phyloP scores from a whole-genome alignment of 495 filamentous ascomycete genomes.

The Xylaria grammica region DNA sequence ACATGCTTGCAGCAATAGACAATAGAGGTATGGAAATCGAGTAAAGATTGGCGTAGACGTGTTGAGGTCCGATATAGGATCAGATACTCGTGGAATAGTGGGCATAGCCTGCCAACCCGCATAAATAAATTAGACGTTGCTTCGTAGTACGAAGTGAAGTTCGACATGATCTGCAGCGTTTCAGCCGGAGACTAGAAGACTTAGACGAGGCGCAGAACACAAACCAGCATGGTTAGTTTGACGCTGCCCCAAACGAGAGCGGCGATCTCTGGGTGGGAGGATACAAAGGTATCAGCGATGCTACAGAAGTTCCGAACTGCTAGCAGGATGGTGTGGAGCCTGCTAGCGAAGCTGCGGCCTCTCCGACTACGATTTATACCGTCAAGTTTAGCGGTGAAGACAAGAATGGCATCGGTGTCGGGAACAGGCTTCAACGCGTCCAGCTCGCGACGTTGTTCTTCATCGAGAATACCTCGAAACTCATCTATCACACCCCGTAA shows the following conservation, averaged over 20 bases:
- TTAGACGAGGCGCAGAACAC: neutral
- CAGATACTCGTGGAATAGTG: neutral
- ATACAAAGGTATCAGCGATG: constrained; percentile 41
- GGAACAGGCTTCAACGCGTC: neutral
- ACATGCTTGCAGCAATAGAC: constrained; percentile 10
- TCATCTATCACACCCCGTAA: neutral
- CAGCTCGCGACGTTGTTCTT: neutral
- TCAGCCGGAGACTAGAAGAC: neutral
- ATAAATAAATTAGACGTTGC: neutral
- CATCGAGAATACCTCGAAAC: neutral
- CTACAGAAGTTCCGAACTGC: constrained; percentile 19
- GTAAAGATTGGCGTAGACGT: neutral
- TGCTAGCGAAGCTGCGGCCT: constrained; percentile 6
- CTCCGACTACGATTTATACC: neutral
- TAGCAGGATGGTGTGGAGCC: neutral
- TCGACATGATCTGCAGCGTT: neutral
- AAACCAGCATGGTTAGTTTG: constrained; percentile 32
- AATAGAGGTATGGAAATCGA: constrained; percentile 3
- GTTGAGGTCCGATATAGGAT: neutral
- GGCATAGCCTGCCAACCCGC: neutral
- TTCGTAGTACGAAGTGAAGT: constrained; percentile 1
- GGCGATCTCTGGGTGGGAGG: constrained; percentile 38
- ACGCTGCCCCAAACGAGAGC: constrained; percentile 47
- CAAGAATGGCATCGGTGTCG: constrained; percentile 1
- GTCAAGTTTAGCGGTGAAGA: constrained; percentile 9